Conservation (phyloP, 352 stramenopile genomes). For the Lagenidium giganteum region DNA sequence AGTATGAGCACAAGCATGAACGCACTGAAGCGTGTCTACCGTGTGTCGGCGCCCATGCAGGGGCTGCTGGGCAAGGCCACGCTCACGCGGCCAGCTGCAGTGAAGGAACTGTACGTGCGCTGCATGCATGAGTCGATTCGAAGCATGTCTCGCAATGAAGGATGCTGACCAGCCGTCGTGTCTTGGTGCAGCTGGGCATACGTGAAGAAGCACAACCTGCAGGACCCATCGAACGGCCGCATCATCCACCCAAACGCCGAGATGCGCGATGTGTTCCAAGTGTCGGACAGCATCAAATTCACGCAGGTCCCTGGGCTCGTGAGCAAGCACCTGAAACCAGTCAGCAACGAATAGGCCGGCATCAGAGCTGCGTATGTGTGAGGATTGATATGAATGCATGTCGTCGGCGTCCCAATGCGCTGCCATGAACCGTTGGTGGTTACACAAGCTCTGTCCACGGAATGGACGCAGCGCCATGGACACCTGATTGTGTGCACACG, state of each 20-base stretch:
- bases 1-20: too few relatives aligned
- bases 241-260: conserved; percentile 48
- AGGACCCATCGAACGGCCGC: conserved; percentile 46
- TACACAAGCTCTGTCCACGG: too few relatives aligned
- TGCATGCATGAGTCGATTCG: neutral
- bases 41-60: conserved; percentile 45
- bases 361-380: neutral
- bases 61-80: conserved; percentile 46
- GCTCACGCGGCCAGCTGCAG: conserved; percentile 43
- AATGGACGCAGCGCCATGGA: too few relatives aligned
- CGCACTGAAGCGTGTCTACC: too few relatives aligned
- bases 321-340: conserved; percentile 54
- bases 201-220: conserved; percentile 57
- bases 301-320: conserved; percentile 58
- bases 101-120: conserved; percentile 70
- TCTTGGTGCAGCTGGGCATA: conserved; percentile 46
- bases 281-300: conserved; percentile 44
- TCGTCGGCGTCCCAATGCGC: too few relatives aligned
- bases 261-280: conserved; percentile 55
- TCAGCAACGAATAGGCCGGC: too few relatives aligned
- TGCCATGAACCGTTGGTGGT: too few relatives aligned
- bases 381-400: too few relatives aligned
- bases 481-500: too few relatives aligned
- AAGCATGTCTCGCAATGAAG: too few relatives aligned
- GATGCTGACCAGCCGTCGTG: neutral